Percentiles rank a stretch among this genome's conserved stretches.
phyloP scores from a whole-genome alignment of 208 protist genomes.

The Acanthamoeba lenticulata region DNA sequence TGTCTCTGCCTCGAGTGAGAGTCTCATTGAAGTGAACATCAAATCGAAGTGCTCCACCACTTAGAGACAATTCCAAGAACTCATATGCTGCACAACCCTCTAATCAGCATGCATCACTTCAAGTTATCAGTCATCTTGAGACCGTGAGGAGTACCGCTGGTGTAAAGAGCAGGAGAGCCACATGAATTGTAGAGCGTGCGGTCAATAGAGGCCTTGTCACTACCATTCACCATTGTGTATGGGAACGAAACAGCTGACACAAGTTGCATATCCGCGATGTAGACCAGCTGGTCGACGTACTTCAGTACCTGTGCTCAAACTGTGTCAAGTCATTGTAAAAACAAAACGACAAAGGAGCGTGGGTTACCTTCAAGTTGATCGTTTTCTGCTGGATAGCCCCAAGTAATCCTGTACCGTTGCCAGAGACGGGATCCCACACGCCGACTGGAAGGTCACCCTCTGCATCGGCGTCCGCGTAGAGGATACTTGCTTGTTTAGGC shows the following conservation, averaged over 20 bases:
- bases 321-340: neutral
- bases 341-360: neutral
- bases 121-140: no score
- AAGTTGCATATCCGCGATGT: neutral
- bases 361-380: neutral
- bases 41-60: no score
- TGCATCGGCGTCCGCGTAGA: neutral
- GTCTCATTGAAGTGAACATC: conserved; percentile 39
- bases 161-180: no score
- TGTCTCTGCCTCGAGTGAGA: conserved; percentile 20
- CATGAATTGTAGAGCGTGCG: no score
- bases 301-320: neutral
- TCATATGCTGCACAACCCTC: no score
- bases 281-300: conserved; percentile 1
- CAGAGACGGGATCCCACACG: neutral
- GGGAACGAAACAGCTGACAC: neutral
- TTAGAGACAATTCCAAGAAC: no score
- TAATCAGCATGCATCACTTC: no score
- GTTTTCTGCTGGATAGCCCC: neutral
- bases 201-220: neutral
- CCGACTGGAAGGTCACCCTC: neutral
- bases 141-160: no score
- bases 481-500: neutral
- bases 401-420: neutral
- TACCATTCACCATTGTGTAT: neutral